A percentile compares a stretch with the other conserved stretches of the same genome.
These are phyloP conservation scores for Paramecium caudatum DNA, from an alignment of 73 alveolate genomes.

Conservation along the genomic window DNA sequence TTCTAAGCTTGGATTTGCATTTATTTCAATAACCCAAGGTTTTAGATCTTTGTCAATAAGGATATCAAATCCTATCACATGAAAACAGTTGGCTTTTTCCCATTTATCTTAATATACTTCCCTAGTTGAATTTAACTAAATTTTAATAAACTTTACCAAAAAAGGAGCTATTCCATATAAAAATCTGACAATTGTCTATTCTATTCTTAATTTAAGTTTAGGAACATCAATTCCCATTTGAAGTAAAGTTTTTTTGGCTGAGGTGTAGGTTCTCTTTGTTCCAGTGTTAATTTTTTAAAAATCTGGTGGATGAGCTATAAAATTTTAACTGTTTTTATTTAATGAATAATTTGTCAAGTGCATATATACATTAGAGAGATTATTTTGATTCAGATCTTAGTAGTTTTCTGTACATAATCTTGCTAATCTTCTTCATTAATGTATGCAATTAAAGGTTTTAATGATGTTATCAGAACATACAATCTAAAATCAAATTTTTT, in stretches of 20 bases:
- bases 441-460: slow-evolving; percentile 93
- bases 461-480: slow-evolving; percentile 94
- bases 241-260: slow-evolving; percentile 85
- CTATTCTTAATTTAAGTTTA: slow-evolving; percentile 41
- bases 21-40: slow-evolving; percentile 91
- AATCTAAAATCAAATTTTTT: slow-evolving; percentile 95
- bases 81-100: slow-evolving; percentile 83
- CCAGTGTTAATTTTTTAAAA: slow-evolving; percentile 38
- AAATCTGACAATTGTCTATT: slow-evolving; percentile 59
- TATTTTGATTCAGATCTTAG: slow-evolving; percentile 80
- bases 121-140: slow-evolving; percentile 21
- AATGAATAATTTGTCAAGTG: slow-evolving; percentile 93
- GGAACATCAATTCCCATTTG: slow-evolving; percentile 65
- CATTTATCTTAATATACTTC: slow-evolving; percentile 62
- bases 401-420: slow-evolving; percentile 95
- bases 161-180: slow-evolving; percentile 40
- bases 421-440: slow-evolving; percentile 97
- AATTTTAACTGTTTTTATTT: slow-evolving; percentile 86
- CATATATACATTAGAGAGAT: slow-evolving; percentile 84
- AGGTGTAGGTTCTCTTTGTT: slow-evolving; percentile 76
- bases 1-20: slow-evolving; percentile 91
- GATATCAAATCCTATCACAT: slow-evolving; percentile 91
- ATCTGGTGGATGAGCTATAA: slow-evolving; percentile 26
- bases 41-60: slow-evolving; percentile 85
- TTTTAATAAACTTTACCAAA: not conserved